Percentiles rank a stretch among this genome's conserved stretches.
Conservation (phyloP, 371 early-diverging fungal species). For the Paraphysoderma sedebokerense region DNA sequence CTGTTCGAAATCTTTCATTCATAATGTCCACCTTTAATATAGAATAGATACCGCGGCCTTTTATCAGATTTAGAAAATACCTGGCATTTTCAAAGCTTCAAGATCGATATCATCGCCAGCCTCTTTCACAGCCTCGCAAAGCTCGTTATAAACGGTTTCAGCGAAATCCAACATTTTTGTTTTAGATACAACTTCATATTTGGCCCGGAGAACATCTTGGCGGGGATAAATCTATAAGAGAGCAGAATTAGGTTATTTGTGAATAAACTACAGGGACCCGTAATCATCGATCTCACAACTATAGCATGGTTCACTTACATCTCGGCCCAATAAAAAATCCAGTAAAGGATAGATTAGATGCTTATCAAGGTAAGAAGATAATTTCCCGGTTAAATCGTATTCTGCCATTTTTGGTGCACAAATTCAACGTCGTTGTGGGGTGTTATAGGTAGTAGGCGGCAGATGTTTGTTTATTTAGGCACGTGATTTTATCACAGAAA, state of each 20-base stretch:
- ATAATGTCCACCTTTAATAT: not conserved
- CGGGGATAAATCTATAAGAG: constrained; percentile 43
- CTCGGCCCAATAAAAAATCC: constrained; percentile 49
- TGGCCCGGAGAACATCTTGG: constrained; percentile 58
- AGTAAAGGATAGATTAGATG: constrained; percentile 79
- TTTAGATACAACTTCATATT: constrained; percentile 63
- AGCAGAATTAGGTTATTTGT: not conserved
- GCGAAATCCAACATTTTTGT: constrained; percentile 90
- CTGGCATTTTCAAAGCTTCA: not conserved
- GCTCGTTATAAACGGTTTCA: constrained; percentile 54
- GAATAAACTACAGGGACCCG: not conserved
- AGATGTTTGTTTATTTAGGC: no score
- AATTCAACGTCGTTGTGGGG: not conserved
- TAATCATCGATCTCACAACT: not conserved
- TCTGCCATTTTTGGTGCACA: constrained; percentile 29
- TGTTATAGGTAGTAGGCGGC: no score
- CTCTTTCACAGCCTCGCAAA: constrained; percentile 42
- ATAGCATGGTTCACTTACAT: constrained; percentile 34
- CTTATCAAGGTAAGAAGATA: constrained; percentile 78
- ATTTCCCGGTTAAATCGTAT: constrained; percentile 66
- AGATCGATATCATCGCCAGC: not conserved
- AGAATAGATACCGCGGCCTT: not conserved
- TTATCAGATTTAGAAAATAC: not conserved
- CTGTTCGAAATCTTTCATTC: not conserved
- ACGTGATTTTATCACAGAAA: no score